phyloP scores from a whole-genome alignment of 2,329 filamentous ascomycete species.

The Peltaster fructicola region DNA sequence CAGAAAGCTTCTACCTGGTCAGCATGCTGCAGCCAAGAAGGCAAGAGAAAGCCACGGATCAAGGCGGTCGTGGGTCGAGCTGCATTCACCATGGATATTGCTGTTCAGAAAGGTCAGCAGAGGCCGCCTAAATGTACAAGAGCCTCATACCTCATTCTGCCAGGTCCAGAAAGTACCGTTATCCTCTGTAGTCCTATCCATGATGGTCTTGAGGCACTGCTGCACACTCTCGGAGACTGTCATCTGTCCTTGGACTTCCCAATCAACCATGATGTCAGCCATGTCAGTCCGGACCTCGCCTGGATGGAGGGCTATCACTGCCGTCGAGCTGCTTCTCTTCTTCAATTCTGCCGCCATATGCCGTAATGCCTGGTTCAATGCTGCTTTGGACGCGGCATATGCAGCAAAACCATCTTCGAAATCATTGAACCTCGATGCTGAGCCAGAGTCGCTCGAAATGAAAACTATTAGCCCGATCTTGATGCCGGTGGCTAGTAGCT shows the following conservation, averaged over 20 bases:
- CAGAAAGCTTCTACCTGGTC: too few species aligned
- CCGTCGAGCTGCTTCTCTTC: slow-evolving; percentile 30
- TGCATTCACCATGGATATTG: slow-evolving; percentile 13
- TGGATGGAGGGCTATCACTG: slow-evolving; percentile 38
- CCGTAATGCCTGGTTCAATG: slow-evolving; percentile 36
- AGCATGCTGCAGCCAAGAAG: too few species aligned
- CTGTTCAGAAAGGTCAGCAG: slow-evolving; percentile 5
- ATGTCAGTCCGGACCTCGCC: slow-evolving; percentile 40
- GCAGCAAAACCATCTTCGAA: slow-evolving; percentile 41
- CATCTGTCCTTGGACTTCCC: slow-evolving; percentile 36
- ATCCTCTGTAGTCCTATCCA: slow-evolving; percentile 29
- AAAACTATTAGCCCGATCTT: slow-evolving; percentile 35
- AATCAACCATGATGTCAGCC: slow-evolving; percentile 33
- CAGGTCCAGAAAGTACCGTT: slow-evolving; percentile 40
- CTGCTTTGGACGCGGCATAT: slow-evolving; percentile 39
- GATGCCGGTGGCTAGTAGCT: slow-evolving; percentile 30
- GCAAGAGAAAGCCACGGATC: too few species aligned
- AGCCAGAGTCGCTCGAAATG: slow-evolving; percentile 41
- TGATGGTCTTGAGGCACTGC: slow-evolving; percentile 34
- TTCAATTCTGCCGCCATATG: slow-evolving; percentile 40
- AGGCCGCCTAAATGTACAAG: slow-evolving; percentile 1
- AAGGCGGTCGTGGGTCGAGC: not conserved
- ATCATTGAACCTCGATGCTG: slow-evolving; percentile 31
- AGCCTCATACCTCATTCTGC: slow-evolving; percentile 28
- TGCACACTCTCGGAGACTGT: slow-evolving; percentile 31